A percentile compares a stretch with the other conserved stretches of the same genome.
These are phyloP conservation scores for Pterocarpus macrocarpus DNA, from an alignment of 306 rosid species.

Conservation along the genomic window DNA sequence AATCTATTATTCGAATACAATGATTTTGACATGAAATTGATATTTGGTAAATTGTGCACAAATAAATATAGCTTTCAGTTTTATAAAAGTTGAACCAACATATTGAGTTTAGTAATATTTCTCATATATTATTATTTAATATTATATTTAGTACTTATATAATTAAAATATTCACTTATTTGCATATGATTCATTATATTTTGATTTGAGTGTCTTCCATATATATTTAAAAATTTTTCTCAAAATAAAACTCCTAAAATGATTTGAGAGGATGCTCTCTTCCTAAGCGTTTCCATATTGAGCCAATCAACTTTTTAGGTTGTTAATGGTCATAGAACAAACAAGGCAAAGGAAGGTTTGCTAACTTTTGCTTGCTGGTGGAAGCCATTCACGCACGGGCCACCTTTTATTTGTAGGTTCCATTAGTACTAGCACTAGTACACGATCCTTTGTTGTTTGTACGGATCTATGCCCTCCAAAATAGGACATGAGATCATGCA, in stretches of 20 bases:
- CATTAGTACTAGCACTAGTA: slow-evolving; percentile 37
- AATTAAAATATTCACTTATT: no score
- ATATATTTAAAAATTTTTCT: no score
- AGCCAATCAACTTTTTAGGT: slow-evolving; percentile 45
- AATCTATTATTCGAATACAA: no score
- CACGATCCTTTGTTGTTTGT: neutral
- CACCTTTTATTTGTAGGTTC: slow-evolving; percentile 26
- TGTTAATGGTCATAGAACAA: slow-evolving; percentile 42
- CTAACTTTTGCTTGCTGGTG: slow-evolving; percentile 1
- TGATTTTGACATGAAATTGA: no score
- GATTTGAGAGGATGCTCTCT: slow-evolving; percentile 41
- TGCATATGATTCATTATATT: no score
- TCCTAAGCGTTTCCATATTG: slow-evolving; percentile 49
- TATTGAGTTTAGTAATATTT: no score
- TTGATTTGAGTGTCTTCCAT: no score
- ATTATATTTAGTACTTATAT: no score
- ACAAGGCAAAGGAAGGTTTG: slow-evolving; percentile 39
- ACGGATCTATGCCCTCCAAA: neutral
- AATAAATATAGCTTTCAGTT: no score
- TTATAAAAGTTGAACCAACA: no score
- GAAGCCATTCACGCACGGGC: slow-evolving; percentile 38
- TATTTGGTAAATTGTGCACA: no score
- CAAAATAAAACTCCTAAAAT: slow-evolving; percentile 10
- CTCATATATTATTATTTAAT: no score
- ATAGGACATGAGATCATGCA: slow-evolving; percentile 47